Conservation (phyloP, 163 green algal genomes). For the Chlamydomonas reinhardtii region DNA sequence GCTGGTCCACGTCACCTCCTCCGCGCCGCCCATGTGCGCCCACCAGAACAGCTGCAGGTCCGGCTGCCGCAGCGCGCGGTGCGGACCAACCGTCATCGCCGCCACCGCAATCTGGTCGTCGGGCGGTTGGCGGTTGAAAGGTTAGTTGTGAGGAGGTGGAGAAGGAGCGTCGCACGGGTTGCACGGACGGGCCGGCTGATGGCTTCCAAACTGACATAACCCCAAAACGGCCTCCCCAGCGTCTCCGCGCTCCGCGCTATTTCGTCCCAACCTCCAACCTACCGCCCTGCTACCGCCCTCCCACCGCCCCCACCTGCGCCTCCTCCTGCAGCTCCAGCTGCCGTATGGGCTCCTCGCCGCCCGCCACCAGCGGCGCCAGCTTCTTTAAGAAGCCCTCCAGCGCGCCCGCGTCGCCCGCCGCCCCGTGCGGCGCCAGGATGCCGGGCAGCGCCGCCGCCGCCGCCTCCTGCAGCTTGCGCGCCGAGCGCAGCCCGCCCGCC, state of each 20-base stretch:
- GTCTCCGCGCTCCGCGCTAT: too few relatives aligned
- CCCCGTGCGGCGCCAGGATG: conserved; percentile 31
- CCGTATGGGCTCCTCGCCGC: background rate
- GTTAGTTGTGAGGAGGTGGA: background rate
- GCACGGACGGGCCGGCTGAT: too few relatives aligned
- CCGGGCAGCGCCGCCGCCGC: background rate
- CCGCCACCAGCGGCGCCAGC: conserved; percentile 17
- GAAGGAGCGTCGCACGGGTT: too few relatives aligned
- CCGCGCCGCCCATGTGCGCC: conserved; percentile 26
- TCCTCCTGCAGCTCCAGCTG: conserved; percentile 35
- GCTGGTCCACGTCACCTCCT: conserved; percentile 46
- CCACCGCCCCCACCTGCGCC: conserved; percentile 10
- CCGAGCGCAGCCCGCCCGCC: conserved; percentile 11
- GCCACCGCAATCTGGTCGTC: conserved; percentile 20
- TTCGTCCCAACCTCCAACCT: too few relatives aligned
- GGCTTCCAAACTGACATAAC: too few relatives aligned
- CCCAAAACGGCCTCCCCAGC: too few relatives aligned
- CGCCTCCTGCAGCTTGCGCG: conserved; percentile 31
- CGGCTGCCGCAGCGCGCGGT: conserved; percentile 32
- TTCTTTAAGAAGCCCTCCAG: conserved; percentile 9
- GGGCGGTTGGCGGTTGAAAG: background rate
- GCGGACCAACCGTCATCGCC: conserved; percentile 17
- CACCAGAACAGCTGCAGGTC: conserved; percentile 51
- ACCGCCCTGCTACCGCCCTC: too few relatives aligned
- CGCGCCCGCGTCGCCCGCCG: conserved; percentile 1